Base-by-base conservation (phyloP, 208 protist species). In the Kentomonas sorsogonicus region DNA sequence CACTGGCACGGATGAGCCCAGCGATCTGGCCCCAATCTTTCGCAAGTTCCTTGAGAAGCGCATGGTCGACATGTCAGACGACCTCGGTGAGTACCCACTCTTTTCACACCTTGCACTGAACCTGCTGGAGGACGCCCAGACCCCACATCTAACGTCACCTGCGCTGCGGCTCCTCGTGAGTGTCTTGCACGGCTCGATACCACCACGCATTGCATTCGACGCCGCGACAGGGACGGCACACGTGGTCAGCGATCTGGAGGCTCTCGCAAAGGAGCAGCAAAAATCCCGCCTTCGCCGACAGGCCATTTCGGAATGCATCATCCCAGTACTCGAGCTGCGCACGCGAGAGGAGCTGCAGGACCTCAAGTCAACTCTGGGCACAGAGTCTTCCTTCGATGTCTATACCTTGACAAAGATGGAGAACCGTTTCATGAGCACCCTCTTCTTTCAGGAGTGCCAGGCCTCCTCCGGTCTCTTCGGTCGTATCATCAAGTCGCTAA, bases 401-500 rank as follows among this genome's bases (percentile, higher is more conserved):
- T 47, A 53, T 16, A 25, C 63, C 2, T 52, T 93, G 3, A 74
- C 53, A 34, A 45, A 52, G 13, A 74, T 81, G 20, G 38, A 50
- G 10, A 66, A 79, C 31, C 71, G 66, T 3, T 93, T 93, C 55
- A 81, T 89, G 69, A 60, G 65, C 20, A 79, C 79, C 29, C 65
- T 93, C 25, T 77, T 90, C n/a, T 69, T 77, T 40, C 82, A 90
- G 56, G 79, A 86, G 48, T 90, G 80, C 60, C 56, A 54, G 10
- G 65, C 60, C 20, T 60, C 66, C 38, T 74, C 79, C 55, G 44
- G 70, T 13, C 68, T 90, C 53, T 93, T 91, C 60, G 36, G 68
- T 9, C 25, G 45, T 5, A 44, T 93, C n/a, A 13, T 93, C 10
- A 18, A 27, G 11, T 13, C n/a, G 11, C 16, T 48, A 9, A 48